These are phyloP conservation scores for Schizophyllum commune DNA, from an alignment of 1,284 basidiomycete genomes.

Conservation along the genomic window DNA sequence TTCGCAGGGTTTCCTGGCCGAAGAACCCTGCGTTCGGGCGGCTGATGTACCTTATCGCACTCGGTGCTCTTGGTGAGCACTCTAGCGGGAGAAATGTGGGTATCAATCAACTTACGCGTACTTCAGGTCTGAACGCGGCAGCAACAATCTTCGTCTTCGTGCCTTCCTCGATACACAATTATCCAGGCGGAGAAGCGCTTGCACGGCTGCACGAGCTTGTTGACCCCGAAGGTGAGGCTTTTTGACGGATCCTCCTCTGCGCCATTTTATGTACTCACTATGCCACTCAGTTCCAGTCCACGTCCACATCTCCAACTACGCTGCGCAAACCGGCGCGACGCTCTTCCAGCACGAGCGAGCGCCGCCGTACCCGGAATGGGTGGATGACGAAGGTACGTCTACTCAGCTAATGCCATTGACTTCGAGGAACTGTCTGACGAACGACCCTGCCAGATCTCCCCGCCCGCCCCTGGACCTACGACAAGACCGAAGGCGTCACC, in stretches of 20 bases:
- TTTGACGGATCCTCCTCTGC: neutral
- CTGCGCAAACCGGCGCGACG: conserved; percentile 87
- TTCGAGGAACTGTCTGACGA: too few species aligned
- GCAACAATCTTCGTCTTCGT: conserved; percentile 46
- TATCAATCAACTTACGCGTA: too few species aligned
- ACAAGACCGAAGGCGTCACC: conserved; percentile 68
- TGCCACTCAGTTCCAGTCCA: conserved; percentile 31
- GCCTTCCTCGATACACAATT: conserved; percentile 65
- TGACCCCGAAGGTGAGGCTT: neutral
- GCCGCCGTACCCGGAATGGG: conserved; percentile 34
- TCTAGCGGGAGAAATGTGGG: too few species aligned
- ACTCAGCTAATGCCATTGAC: too few species aligned
- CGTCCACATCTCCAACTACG: conserved; percentile 75
- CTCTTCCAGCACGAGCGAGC: conserved; percentile 76
- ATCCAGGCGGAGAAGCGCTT: conserved; percentile 85
- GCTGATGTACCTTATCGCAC: conserved; percentile 34
- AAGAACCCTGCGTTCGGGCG: conserved; percentile 38
- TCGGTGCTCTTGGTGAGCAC: conserved; percentile 30
- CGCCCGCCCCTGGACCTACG: conserved; percentile 51
- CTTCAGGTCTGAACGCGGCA: conserved; percentile 34
- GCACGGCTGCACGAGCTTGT: conserved; percentile 45
- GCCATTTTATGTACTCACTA: neutral
- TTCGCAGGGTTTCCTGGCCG: conserved; percentile 34
- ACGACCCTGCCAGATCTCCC: conserved; percentile 5
- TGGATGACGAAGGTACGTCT: too few species aligned